Evolutionary conservation across 306 rosid species (phyloP).

Genomic region (Trichosanthes cucumerina): DNA sequence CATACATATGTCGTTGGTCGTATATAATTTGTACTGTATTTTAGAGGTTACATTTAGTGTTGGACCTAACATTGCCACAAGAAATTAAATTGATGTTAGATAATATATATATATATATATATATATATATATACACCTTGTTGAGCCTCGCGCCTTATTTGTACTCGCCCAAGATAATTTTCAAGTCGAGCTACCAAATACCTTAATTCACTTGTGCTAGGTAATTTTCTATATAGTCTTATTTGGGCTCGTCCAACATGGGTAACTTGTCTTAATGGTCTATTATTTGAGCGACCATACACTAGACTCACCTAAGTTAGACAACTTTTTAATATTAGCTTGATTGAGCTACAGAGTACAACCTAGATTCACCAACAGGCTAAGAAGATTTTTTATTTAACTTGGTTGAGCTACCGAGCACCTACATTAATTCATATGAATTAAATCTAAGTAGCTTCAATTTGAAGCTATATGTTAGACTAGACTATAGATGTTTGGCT

Average conservation of each 20-base stretch:
- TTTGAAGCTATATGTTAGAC: not conserved
- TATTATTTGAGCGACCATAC: not conserved
- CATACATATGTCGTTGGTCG: no score
- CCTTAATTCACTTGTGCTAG: no score
- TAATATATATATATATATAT: no score
- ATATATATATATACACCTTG: no score
- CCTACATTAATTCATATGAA: not conserved
- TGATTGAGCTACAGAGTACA: not conserved
- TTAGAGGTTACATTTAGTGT: no score
- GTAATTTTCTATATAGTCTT: no score
- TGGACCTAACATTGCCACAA: no score
- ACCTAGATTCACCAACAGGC: not conserved
- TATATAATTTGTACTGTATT: no score
- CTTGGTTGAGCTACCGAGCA: not conserved
- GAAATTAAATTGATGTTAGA: no score
- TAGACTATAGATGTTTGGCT: not conserved
- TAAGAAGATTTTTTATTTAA: not conserved
- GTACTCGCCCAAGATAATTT: no score
- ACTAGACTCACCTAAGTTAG: not conserved
- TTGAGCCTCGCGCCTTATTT: no score
- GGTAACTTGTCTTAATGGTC: not conserved
- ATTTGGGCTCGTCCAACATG: not conserved
- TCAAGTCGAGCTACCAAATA: no score
- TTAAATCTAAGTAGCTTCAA: not conserved
- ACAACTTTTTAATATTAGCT: not conserved